Evolutionary conservation across 371 early-diverging fungal genomes (phyloP).

Genomic region (Neoconidiobolus thromboides): DNA sequence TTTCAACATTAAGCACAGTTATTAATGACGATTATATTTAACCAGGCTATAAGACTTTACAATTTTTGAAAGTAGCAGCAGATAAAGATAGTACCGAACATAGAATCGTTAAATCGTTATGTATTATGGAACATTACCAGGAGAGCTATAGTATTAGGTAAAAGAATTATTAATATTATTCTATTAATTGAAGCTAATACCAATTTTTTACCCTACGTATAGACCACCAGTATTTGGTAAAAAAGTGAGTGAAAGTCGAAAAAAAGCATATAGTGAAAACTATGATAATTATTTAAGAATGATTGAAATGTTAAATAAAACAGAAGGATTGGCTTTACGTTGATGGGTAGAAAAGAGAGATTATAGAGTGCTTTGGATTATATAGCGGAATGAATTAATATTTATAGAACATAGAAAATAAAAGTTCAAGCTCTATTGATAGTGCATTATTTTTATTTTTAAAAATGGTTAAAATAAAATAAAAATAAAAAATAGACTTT

Average conservation of each 20-base stretch:
- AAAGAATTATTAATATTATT: neutral
- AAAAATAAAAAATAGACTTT: no score
- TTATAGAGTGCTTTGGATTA: no score
- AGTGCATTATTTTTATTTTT: no score
- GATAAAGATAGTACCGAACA: neutral
- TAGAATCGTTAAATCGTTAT: neutral
- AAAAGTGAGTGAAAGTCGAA: neutral
- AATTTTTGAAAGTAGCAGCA: neutral
- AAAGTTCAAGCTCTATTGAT: no score
- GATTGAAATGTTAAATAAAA: no score
- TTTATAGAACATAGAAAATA: no score
- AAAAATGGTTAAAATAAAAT: no score
- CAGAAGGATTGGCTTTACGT: no score
- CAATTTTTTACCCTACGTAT: neutral
- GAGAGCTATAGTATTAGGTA: neutral
- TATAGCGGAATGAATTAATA: no score
- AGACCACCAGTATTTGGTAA: neutral
- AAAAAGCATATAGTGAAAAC: neutral
- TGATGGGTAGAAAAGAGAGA: no score
- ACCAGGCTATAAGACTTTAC: neutral
- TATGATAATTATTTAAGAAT: no score
- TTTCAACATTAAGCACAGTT: neutral
- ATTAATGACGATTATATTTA: neutral
- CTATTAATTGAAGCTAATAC: neutral
- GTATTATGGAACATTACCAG: neutral